Conservation (phyloP, 1,284 basidiomycete genomes). For the Ganoderma lucidum region DNA sequence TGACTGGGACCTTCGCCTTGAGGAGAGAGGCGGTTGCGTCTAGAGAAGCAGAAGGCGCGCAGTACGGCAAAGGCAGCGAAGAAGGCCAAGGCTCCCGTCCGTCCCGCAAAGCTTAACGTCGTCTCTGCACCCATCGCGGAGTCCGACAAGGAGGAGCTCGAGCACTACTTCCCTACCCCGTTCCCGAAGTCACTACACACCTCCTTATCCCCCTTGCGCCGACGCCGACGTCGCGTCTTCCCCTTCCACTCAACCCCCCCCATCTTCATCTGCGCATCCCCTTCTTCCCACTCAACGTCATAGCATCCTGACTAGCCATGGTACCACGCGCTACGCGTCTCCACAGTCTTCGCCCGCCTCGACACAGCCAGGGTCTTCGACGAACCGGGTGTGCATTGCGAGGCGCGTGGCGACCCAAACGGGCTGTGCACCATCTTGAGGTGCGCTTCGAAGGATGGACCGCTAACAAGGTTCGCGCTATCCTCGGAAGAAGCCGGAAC, state of each 20-base stretch:
- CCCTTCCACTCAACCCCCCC: slow-evolving; percentile 52
- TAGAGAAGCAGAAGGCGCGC: slow-evolving; percentile 39
- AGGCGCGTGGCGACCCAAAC: slow-evolving; percentile 58
- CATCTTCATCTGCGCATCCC: slow-evolving; percentile 40
- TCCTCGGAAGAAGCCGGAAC: slow-evolving; percentile 72
- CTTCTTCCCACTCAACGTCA: slow-evolving; percentile 65
- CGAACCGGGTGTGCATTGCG: slow-evolving; percentile 58
- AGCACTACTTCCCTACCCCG: slow-evolving; percentile 64
- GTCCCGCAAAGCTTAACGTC: slow-evolving; percentile 18
- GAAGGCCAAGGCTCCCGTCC: slow-evolving; percentile 29
- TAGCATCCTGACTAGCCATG: slow-evolving; percentile 57
- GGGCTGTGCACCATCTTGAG: slow-evolving; percentile 67
- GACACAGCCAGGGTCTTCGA: slow-evolving; percentile 74
- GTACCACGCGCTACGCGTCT: slow-evolving; percentile 70
- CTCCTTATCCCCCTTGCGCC: slow-evolving; percentile 79
- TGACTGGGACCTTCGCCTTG: slow-evolving; percentile 66
- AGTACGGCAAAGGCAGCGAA: slow-evolving; percentile 37
- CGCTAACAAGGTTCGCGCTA: slow-evolving; percentile 60
- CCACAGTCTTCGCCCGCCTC: slow-evolving; percentile 70
- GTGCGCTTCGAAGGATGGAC: slow-evolving; percentile 78
- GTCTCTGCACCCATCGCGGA: slow-evolving; percentile 30
- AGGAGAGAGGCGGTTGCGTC: slow-evolving; percentile 50
- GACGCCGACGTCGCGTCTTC: slow-evolving; percentile 68
- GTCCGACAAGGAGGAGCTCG: slow-evolving; percentile 52
- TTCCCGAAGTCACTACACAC: slow-evolving; percentile 62